phyloP scores from a whole-genome alignment of 2,329 filamentous ascomycete species.

The Neocatenulostroma microsporum region DNA sequence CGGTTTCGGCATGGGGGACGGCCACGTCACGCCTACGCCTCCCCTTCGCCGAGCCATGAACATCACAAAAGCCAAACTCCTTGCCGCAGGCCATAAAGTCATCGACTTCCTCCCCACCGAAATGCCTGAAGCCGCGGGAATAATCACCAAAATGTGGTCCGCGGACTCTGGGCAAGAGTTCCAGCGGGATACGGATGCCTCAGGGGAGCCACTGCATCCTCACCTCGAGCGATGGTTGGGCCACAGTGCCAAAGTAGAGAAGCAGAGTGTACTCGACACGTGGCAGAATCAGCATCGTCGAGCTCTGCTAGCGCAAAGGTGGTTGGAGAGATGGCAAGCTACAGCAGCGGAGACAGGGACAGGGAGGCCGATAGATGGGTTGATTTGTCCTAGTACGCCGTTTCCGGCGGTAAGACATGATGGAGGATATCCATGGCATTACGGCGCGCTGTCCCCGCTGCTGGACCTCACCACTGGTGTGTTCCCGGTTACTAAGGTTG shows the following conservation, averaged over 20 bases:
- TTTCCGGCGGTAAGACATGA: conserved; percentile 13
- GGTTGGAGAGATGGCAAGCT: conserved; percentile 12
- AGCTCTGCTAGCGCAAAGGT: conserved; percentile 8
- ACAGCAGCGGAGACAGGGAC: conserved; percentile 8
- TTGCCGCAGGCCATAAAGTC: conserved; percentile 10
- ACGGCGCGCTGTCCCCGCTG: conserved; percentile 9
- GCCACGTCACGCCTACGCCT: conserved; percentile 51
- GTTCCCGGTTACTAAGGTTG: conserved; percentile 16
- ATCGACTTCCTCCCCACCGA: conserved; percentile 12
- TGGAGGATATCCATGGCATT: conserved; percentile 9
- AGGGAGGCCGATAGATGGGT: conserved; percentile 11
- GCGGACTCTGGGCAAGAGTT: conserved; percentile 15
- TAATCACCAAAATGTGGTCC: conserved; percentile 11
- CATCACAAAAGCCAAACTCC: conserved; percentile 29
- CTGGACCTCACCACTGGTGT: conserved; percentile 12
- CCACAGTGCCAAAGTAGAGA: conserved; percentile 9
- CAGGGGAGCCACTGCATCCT: conserved; percentile 12
- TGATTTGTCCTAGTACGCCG: conserved; percentile 12
- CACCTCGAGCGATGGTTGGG: conserved; percentile 9
- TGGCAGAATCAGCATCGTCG: conserved; percentile 12
- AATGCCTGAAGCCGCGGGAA: conserved; percentile 7
- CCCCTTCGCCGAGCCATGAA: conserved; percentile 49
- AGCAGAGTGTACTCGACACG: conserved; percentile 11
- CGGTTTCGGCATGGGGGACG: too few relatives aligned
- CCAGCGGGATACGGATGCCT: conserved; percentile 9